A percentile compares a stretch with the other conserved stretches of the same genome.
These are phyloP conservation scores for Fusarium sp. DNA, from an alignment of 2,329 filamentous ascomycete genomes.

Conservation along the genomic window DNA sequence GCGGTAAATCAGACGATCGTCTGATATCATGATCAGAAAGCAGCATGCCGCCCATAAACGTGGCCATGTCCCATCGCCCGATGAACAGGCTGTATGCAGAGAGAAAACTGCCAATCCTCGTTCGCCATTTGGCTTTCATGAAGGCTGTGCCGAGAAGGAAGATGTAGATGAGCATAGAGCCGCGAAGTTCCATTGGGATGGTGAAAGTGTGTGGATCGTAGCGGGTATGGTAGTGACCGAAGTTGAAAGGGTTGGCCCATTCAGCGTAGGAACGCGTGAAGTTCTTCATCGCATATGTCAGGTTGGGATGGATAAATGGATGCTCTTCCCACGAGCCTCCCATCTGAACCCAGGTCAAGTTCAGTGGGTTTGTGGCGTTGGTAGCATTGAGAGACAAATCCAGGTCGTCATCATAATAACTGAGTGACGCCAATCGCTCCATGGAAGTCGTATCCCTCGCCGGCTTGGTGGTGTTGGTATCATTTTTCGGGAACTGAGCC, in stretches of 20 bases:
- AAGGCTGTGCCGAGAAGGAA: slow-evolving; percentile 56
- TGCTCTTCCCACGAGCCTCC: slow-evolving; percentile 58
- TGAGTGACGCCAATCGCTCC: slow-evolving; percentile 11
- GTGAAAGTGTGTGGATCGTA: slow-evolving; percentile 59
- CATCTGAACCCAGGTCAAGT: slow-evolving; percentile 53
- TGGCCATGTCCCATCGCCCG: slow-evolving; percentile 57
- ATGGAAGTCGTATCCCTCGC: not conserved
- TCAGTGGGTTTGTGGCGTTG: slow-evolving; percentile 50
- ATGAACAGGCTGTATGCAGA: slow-evolving; percentile 52
- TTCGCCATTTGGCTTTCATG: slow-evolving; percentile 52
- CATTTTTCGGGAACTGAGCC: slow-evolving; percentile 30
- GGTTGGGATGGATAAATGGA: slow-evolving; percentile 55
- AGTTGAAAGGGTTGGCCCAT: slow-evolving; percentile 58
- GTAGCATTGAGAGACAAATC: slow-evolving; percentile 17
- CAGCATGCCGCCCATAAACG: slow-evolving; percentile 54
- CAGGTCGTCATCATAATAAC: slow-evolving; percentile 14
- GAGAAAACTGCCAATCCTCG: slow-evolving; percentile 48
- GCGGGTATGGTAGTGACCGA: slow-evolving; percentile 54
- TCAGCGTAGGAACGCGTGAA: slow-evolving; percentile 55
- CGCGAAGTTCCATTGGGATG: slow-evolving; percentile 58
- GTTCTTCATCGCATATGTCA: slow-evolving; percentile 54
- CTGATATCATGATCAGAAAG: slow-evolving; percentile 55
- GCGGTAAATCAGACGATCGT: slow-evolving; percentile 32
- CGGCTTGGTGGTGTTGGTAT: slow-evolving; percentile 23
- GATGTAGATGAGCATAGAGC: slow-evolving; percentile 57